Conservation (phyloP, 176 grass and related monocot species). For the Oryza nivara region DNA sequence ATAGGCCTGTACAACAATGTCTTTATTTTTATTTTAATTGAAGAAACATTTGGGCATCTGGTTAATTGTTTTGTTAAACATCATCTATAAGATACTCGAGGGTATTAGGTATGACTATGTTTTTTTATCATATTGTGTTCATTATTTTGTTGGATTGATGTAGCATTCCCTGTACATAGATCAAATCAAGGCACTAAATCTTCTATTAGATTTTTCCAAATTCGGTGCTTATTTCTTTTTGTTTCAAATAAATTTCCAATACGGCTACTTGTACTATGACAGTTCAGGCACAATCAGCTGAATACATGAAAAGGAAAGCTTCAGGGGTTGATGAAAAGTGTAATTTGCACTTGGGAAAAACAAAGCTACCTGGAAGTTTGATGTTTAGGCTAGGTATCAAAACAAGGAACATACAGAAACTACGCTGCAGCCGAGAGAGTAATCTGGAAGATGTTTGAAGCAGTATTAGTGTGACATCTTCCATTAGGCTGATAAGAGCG, state of each 20-base stretch:
- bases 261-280: conserved; percentile 34
- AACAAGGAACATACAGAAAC: conserved; percentile 71
- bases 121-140: not conserved
- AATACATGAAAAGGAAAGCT: conserved; percentile 84
- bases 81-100: not conserved
- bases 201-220: conserved; percentile 7
- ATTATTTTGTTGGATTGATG: not conserved
- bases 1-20: not conserved
- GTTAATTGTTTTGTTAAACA: not conserved
- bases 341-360: conserved; percentile 40
- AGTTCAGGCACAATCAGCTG: conserved; percentile 69
- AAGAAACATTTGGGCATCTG: not conserved
- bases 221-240: not conserved
- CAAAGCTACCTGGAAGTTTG: conserved; percentile 59
- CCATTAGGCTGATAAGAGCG: conserved; percentile 22
- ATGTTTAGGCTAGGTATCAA: conserved; percentile 77
- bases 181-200: not conserved
- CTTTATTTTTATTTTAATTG: not conserved
- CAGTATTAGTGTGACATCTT: conserved; percentile 15
- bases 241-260: conserved; percentile 19
- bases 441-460: conserved; percentile 24
- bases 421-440: conserved; percentile 50
- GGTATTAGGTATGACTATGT: not conserved
- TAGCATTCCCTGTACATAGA: not conserved
- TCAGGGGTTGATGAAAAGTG: conserved; percentile 24